These are phyloP conservation scores for Apiospora malaysiana DNA, from an alignment of 2,329 filamentous ascomycete species.

Conservation along the genomic window DNA sequence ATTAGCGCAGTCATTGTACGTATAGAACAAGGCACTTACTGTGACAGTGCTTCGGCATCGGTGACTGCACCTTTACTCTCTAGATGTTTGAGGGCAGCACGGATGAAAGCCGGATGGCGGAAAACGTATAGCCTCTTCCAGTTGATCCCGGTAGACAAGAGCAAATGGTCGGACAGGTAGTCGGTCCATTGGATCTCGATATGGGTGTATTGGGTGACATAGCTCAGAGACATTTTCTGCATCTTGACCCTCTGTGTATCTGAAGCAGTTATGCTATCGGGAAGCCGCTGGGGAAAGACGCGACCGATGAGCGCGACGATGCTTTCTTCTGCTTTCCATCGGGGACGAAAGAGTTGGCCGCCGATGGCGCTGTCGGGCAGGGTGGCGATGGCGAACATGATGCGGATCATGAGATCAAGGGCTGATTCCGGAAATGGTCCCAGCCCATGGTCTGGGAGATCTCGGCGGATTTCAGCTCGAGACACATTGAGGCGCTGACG, in stretches of 20 bases:
- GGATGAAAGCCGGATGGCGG: slow-evolving; percentile 16
- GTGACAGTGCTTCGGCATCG: not conserved
- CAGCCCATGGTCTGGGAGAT: not conserved
- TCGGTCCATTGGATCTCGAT: slow-evolving; percentile 20
- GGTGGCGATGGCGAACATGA: not conserved
- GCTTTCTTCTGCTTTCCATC: not conserved
- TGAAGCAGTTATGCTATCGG: not conserved
- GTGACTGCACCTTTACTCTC: not conserved
- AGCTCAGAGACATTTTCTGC: not conserved
- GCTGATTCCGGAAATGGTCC: not conserved
- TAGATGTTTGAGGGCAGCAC: not conserved
- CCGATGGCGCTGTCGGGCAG: not conserved
- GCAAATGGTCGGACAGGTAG: slow-evolving; percentile 15
- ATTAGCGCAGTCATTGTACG: accelerated
- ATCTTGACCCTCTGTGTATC: not conserved
- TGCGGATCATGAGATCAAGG: not conserved
- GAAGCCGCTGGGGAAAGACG: not conserved
- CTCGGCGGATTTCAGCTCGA: not conserved
- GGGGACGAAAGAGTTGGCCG: not conserved
- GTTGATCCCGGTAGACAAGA: not conserved
- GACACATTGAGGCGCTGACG: not conserved
- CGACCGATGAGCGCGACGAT: not conserved
- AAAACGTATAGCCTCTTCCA: slow-evolving; percentile 22
- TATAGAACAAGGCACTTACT: not conserved
- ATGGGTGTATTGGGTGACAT: not conserved